Base-by-base conservation (phyloP, 176 grass and related monocot species). In the Calamus simplicifolius region DNA sequence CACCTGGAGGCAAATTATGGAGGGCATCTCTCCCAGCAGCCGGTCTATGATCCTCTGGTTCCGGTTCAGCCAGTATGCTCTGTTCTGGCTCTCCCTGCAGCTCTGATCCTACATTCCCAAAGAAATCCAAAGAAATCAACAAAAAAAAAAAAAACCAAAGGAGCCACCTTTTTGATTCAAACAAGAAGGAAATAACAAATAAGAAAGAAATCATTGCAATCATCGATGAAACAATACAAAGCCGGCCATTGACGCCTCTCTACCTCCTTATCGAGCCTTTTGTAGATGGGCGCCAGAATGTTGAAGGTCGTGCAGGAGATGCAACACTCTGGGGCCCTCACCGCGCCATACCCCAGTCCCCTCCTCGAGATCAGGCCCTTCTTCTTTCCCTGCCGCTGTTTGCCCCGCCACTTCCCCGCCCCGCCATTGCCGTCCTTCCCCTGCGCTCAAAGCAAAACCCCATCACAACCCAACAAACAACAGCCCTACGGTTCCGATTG, bases 1-100 rank as follows among this genome's bases (percentile, higher is more conserved):
- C 61, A 89, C 90, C 82, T 89, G 90, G 50, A 95, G 85, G 70
- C 90, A 95, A 64, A 95, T 95, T 64, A 95, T 89, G 49, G 90
- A 89, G 62, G 90, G 89, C 49, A 67, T 56, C 35, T 81, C 85
- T 2, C 62, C 77, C 53, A 95, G 81, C 49, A 95, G 85, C 25
- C 73, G 76, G 23, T 89, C 90, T 54, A 95, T 85, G 70, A 95
- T 95, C 19, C 68, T 77, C 62, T 89, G 69, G 52, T 95, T 95
- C 76, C 85, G 75, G 85, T 76, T 81, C 25, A 86, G 71, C 90
- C 90, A 95, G 62, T 81, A 81, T 19, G 70, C 76, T 60, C 66
- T 86, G 64, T 79, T 58, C 50, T 95, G 76, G 60, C 90, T 95
- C 80, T 95, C 90, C 76, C 90, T 78, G 66, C 73, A 76, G 61